Base-by-base conservation (phyloP, 768 basidiomycete genomes). In the Hypsizygus marmoreus region DNA sequence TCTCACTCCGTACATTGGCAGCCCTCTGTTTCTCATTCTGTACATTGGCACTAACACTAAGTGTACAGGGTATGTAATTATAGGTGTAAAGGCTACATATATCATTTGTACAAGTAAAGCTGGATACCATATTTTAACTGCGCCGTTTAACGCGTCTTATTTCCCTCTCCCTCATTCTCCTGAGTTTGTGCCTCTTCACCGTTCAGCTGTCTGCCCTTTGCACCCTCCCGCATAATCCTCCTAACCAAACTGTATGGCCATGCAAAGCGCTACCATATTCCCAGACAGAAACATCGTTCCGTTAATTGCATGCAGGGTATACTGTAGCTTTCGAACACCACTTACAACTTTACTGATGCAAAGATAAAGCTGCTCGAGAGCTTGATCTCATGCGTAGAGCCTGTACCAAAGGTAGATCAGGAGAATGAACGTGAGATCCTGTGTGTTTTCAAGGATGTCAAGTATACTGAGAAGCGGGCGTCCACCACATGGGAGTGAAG, bases 331-430 rank as follows among this genome's bases (percentile, higher is more conserved):
- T 14, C 23, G 17, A 22, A 23, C 11, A 35, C 16, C 14, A 55
- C 74, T 52, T 47, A 80, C 81, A 36, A 81, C 64, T 32, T 54
- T 61, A 48, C 68, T 75, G 40, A 84, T 73, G 52, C 81, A 74
- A 1, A 64, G 52, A 43, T 81, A 81, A 12, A 83, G 61, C 31
- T 65, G 62, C 50, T 82, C 81, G 3, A 83, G 58, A 0, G 80
- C 71, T 56, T 83, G 73, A 47, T 84, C 81, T 80, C 80, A 84
- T 0, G 77, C 76, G 53, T 83, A 84, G 47, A 82, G 50, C 3
- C 80, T 75, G 40, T 82, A 77, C 82, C 81, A 83, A 24, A 83
- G 60, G 30, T 74, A 72, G 6, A 76, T 70, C 17, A 84, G 56
- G 20, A 83, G 63, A 0, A 81, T 51, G 44, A 82, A 80, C 0